Conservation (phyloP, 2,329 filamentous ascomycete genomes). For the Microcyclospora tardicrescens region DNA sequence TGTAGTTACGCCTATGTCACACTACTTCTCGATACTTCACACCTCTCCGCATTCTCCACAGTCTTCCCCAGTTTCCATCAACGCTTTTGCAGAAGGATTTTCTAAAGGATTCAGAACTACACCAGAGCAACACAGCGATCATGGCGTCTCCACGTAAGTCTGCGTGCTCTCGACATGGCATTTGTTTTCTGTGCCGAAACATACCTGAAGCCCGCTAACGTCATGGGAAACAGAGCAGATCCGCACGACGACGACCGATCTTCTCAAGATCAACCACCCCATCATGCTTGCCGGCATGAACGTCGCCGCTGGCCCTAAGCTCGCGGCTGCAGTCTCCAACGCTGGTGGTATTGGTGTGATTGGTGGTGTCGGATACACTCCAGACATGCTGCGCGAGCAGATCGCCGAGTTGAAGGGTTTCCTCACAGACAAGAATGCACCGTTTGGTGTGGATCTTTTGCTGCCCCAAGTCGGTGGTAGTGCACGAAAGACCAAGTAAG, state of each 20-base stretch:
- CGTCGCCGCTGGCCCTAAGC: conserved; percentile 89
- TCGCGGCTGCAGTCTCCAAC: conserved; percentile 93
- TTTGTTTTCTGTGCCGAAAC: conserved; percentile 10
- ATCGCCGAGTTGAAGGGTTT: conserved; percentile 86
- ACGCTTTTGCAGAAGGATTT: no score
- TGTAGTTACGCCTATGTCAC: conserved; percentile 1
- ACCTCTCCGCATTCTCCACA: neutral
- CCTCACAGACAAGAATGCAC: conserved; percentile 78
- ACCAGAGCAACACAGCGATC: conserved; percentile 14
- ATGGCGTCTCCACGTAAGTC: conserved; percentile 74
- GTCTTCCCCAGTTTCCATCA: no score
- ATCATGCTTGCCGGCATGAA: conserved; percentile 97
- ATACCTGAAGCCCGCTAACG: conserved; percentile 3
- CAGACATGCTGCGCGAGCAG: conserved; percentile 92
- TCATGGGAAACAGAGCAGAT: conserved; percentile 53
- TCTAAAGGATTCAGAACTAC: neutral
- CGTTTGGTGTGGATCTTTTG: conserved; percentile 88
- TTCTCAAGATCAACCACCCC: conserved; percentile 95
- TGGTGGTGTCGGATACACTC: conserved; percentile 88
- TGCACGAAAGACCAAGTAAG: conserved; percentile 72
- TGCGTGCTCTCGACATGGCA: neutral
- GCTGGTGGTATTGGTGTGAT: conserved; percentile 94
- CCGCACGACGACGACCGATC: conserved; percentile 83
- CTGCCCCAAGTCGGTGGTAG: conserved; percentile 89
- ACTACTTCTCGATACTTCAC: neutral